Evolutionary conservation across 106 monocot species (phyloP).

Genomic region (Acorus calamus): DNA sequence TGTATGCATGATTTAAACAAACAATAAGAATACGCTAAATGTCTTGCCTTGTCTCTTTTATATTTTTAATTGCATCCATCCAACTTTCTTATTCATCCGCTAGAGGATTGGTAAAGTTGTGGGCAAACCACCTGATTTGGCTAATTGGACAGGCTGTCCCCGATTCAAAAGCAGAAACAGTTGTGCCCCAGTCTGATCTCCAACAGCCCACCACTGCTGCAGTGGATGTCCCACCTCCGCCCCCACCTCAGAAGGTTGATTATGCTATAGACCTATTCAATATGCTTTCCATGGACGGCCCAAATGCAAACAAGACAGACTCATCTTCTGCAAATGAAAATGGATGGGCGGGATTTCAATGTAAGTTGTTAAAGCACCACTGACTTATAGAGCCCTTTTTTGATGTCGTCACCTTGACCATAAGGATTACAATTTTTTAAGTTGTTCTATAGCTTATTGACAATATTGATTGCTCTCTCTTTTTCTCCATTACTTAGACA

Average conservation of each 20-base stretch:
- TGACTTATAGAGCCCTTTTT: too few species aligned
- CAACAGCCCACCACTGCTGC: conserved; percentile 22
- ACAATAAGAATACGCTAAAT: too few species aligned
- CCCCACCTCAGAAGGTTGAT: conserved; percentile 55
- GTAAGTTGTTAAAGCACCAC: conserved; percentile 23
- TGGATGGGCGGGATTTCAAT: conserved; percentile 82
- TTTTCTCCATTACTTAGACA: too few species aligned
- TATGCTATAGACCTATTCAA: conserved; percentile 79
- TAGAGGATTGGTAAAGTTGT: neutral
- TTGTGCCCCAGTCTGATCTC: conserved; percentile 28
- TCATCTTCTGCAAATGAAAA: conserved; percentile 49
- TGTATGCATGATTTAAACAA: too few species aligned
- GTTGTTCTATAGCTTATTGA: too few species aligned
- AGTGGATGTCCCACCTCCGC: conserved; percentile 16
- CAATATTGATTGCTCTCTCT: too few species aligned
- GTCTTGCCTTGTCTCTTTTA: too few species aligned
- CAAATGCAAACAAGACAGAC: conserved; percentile 41
- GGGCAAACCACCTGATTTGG: neutral
- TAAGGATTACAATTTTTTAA: too few species aligned
- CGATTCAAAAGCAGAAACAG: conserved; percentile 35
- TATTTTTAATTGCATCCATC: neutral
- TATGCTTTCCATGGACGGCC: conserved; percentile 69
- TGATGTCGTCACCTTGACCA: too few species aligned
- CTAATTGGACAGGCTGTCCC: conserved; percentile 30
- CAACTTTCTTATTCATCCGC: neutral